A percentile compares a stretch with the other conserved stretches of the same genome.
These are phyloP conservation scores for Annona cherimola DNA, from an alignment of 164 flowering plant species.

Conservation along the genomic window DNA sequence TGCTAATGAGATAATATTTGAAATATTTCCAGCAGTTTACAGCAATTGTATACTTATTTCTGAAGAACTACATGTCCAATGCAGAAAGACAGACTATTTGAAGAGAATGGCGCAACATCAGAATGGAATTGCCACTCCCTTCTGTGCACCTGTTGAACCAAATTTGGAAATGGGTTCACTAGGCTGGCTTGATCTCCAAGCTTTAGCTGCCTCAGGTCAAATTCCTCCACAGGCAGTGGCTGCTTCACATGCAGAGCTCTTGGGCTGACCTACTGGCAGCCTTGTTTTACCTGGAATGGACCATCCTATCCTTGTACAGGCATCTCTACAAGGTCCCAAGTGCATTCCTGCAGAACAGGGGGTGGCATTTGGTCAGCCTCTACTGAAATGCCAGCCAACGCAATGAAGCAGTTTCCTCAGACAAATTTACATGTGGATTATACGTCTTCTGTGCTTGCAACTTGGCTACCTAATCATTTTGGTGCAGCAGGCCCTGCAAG, in stretches of 20 bases:
- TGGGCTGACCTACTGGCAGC: slow-evolving; percentile 53
- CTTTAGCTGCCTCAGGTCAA: slow-evolving; percentile 76
- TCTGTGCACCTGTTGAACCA: slow-evolving; percentile 47
- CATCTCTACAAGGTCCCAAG: slow-evolving; percentile 48
- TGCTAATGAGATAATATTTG: no score
- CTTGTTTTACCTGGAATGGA: slow-evolving; percentile 40
- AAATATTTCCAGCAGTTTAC: no score
- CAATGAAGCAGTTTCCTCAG: slow-evolving; percentile 42
- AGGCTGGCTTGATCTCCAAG: slow-evolving; percentile 61
- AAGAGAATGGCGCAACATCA: no score
- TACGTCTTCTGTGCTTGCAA: slow-evolving; percentile 37
- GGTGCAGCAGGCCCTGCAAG: slow-evolving; percentile 28
- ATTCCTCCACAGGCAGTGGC: slow-evolving; percentile 71
- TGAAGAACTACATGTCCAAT: no score
- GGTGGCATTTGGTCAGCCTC: slow-evolving; percentile 50
- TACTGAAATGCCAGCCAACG: slow-evolving; percentile 45
- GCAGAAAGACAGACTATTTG: no score
- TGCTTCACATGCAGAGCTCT: slow-evolving; percentile 66
- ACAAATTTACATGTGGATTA: slow-evolving; percentile 33
- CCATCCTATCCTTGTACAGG: slow-evolving; percentile 46
- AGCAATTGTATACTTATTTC: no score
- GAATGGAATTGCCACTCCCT: slow-evolving; percentile 37
- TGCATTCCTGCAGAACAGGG: slow-evolving; percentile 44
- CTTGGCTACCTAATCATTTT: slow-evolving; percentile 46
- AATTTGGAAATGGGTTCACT: slow-evolving; percentile 43